phyloP scores from a whole-genome alignment of 2,329 filamentous ascomycete genomes.

The Chrysoporthe deuterocubensis region DNA sequence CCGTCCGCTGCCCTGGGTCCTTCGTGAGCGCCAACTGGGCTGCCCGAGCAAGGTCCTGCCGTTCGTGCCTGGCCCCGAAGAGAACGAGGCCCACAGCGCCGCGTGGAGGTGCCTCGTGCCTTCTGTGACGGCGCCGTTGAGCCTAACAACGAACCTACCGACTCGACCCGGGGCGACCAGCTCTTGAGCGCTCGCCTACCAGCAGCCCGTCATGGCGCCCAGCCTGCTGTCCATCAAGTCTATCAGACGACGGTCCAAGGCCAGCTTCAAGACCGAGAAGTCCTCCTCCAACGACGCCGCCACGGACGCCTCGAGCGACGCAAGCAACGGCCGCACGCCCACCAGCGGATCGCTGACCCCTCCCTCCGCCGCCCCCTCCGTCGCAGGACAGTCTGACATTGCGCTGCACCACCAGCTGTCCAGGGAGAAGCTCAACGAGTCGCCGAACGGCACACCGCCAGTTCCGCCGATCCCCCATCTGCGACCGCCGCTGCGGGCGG shows the following conservation, averaged over 20 bases:
- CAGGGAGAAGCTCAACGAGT: constrained; percentile 27
- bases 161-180: constrained; percentile 5
- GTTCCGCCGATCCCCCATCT: constrained; percentile 38
- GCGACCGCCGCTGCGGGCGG: constrained; percentile 45
- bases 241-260: constrained; percentile 75
- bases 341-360: constrained; percentile 75
- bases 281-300: constrained; percentile 47
- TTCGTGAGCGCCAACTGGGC: neutral
- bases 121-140: neutral
- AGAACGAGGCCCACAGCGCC: neutral
- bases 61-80: neutral
- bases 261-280: constrained; percentile 70
- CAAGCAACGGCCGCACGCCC: constrained; percentile 62
- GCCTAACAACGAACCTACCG: neutral
- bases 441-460: constrained; percentile 30
- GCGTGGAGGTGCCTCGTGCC: neutral
- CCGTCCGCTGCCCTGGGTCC: neutral
- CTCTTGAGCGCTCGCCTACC: constrained; percentile 16
- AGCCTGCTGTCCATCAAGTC: constrained; percentile 72
- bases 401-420: constrained; percentile 63
- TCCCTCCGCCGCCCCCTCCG: constrained; percentile 73
- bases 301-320: constrained; percentile 65
- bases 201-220: constrained; percentile 52
- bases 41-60: neutral
- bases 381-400: constrained; percentile 68